These are phyloP conservation scores for Carex parvula DNA, from an alignment of 176 grass and related monocot species.

Conservation along the genomic window DNA sequence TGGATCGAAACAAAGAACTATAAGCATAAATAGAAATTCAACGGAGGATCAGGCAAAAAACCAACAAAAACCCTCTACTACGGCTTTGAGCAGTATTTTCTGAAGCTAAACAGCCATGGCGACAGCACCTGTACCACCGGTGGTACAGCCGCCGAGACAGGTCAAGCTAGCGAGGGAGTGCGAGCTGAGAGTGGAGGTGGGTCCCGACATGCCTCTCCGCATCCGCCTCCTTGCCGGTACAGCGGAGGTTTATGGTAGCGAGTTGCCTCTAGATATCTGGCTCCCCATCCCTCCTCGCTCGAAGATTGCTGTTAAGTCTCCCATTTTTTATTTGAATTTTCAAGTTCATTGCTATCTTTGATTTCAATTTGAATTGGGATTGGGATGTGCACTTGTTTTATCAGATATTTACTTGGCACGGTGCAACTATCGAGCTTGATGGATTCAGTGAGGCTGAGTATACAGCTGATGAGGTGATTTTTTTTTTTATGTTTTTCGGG, in stretches of 20 bases:
- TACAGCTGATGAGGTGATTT: conserved; percentile 65
- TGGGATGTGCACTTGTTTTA: background rate
- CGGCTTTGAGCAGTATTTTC: background rate
- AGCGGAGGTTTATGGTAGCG: conserved; percentile 88
- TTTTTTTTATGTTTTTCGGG: background rate
- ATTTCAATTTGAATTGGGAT: background rate
- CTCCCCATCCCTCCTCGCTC: conserved; percentile 66
- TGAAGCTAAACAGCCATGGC: conserved; percentile 14
- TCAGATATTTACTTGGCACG: conserved; percentile 90
- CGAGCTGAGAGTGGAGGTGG: conserved; percentile 83
- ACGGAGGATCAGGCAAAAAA: too few relatives aligned
- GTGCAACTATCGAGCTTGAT: conserved; percentile 76
- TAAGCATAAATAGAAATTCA: too few relatives aligned
- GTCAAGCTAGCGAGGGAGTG: conserved; percentile 59
- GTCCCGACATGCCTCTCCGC: conserved; percentile 59
- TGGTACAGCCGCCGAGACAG: conserved; percentile 43
- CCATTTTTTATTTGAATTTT: background rate
- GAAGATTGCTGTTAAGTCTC: conserved; percentile 61
- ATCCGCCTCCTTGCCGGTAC: conserved; percentile 71
- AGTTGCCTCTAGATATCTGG: conserved; percentile 79
- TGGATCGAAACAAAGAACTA: too few relatives aligned
- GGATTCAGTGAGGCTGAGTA: conserved; percentile 87
- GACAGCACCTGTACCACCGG: background rate
- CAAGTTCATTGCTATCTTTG: background rate
- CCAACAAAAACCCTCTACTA: background rate